Conservation (phyloP, 495 filamentous ascomycete genomes). For the Tuber melanosporum region DNA sequence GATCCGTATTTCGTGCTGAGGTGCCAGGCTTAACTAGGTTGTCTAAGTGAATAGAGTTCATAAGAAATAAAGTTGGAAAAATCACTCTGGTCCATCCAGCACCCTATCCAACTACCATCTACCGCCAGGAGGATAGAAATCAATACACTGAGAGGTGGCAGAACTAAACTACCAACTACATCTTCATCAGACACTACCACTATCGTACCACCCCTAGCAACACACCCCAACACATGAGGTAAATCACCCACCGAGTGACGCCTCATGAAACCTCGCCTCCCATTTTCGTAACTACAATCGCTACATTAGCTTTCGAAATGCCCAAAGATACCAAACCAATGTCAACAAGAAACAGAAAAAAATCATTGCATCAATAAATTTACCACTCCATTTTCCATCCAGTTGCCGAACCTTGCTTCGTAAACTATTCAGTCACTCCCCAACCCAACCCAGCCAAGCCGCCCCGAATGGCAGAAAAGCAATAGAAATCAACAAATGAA, state of each 20-base stretch:
- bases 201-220: not conserved
- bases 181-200: not conserved
- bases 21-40: not conserved
- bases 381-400: not conserved
- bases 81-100: not conserved
- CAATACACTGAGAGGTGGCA: not conserved
- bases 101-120: not conserved
- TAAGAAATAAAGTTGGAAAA: not conserved
- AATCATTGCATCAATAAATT: not conserved
- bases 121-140: not conserved
- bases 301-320: not conserved
- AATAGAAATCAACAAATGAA: not conserved
- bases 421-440: not conserved
- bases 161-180: not conserved
- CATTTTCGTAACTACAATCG: not conserved
- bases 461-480: not conserved
- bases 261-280: not conserved
- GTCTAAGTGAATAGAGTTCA: not conserved
- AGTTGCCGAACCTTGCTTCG: not conserved
- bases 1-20: not conserved
- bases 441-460: not conserved
- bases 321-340: not conserved
- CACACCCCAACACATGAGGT: not conserved
- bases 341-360: not conserved
- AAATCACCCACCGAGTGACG: not conserved